Conservation (phyloP, 257 asterid genomes). For the Solanum chilense region DNA sequence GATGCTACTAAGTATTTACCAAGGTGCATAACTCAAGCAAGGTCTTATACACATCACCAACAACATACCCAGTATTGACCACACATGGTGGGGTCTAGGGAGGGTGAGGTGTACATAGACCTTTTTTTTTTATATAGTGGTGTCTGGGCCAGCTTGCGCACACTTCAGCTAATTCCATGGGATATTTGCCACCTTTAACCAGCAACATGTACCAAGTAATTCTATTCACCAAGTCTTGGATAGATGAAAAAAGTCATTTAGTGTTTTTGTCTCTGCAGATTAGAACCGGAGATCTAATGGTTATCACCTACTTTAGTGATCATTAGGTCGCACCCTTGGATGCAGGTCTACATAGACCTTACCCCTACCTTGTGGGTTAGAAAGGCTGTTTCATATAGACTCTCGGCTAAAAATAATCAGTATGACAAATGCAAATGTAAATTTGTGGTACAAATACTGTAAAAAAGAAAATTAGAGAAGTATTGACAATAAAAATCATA, state of each 20-base stretch:
- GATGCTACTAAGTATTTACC: background rate
- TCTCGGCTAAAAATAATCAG: background rate
- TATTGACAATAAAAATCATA: background rate
- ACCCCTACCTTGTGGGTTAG: background rate
- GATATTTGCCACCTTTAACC: background rate
- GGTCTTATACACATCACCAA: background rate
- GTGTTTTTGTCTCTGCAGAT: background rate
- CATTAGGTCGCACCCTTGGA: background rate
- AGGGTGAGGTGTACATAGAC: background rate
- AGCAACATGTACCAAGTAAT: background rate
- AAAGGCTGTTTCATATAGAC: background rate
- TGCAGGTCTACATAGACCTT: background rate
- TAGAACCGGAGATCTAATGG: background rate
- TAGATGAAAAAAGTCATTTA: background rate
- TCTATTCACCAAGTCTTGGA: background rate
- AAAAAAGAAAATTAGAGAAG: background rate
- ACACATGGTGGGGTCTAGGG: background rate
- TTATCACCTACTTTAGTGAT: background rate
- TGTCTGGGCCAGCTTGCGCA: background rate
- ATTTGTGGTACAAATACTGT: background rate
- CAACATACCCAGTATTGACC: background rate
- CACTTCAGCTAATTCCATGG: background rate
- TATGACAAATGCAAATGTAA: background rate
- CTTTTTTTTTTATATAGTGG: background rate
- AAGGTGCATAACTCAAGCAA: background rate